These are phyloP conservation scores for Aspergillus nanangensis DNA, from an alignment of 495 filamentous ascomycete species.

Conservation along the genomic window DNA sequence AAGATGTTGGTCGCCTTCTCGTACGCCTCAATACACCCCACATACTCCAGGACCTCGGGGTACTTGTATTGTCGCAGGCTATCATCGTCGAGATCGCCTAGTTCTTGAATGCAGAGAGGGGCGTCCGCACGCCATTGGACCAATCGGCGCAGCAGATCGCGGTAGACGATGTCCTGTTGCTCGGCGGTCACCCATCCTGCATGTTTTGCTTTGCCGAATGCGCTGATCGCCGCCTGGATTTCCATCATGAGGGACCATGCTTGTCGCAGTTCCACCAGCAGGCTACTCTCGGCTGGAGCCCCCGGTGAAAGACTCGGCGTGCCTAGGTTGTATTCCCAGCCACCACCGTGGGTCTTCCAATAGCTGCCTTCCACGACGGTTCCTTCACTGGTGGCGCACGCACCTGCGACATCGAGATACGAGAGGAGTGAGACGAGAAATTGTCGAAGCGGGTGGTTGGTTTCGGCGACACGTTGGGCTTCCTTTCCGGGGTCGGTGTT, in stretches of 20 bases:
- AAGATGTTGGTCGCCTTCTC: conserved; percentile 38
- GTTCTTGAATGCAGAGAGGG: conserved; percentile 24
- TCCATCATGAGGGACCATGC: conserved; percentile 40
- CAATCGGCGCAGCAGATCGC: conserved; percentile 26
- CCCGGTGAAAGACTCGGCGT: conserved; percentile 27
- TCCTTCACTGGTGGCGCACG: conserved; percentile 35
- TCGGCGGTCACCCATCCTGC: conserved; percentile 24
- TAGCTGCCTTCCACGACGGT: conserved; percentile 37
- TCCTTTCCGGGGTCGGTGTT: conserved; percentile 24
- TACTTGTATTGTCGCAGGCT: conserved; percentile 25
- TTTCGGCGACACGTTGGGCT: conserved; percentile 28
- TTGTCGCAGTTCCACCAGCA: conserved; percentile 28
- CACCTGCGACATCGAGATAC: conserved; percentile 38
- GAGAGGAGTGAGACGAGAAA: conserved; percentile 39
- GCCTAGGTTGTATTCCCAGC: conserved; percentile 39
- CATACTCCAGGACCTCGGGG: conserved; percentile 32
- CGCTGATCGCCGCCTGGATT: conserved; percentile 33
- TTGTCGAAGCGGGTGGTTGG: conserved; percentile 32
- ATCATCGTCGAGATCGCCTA: conserved; percentile 30
- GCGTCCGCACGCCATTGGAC: conserved; percentile 32
- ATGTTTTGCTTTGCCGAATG: conserved; percentile 33
- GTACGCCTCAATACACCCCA: conserved; percentile 37
- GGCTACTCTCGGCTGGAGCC: conserved; percentile 17
- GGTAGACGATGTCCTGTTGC: conserved; percentile 32
- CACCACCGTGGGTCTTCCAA: conserved; percentile 35